These are phyloP conservation scores for Plasmodium malariae DNA, from an alignment of 169 alveolate species.

Conservation along the genomic window DNA sequence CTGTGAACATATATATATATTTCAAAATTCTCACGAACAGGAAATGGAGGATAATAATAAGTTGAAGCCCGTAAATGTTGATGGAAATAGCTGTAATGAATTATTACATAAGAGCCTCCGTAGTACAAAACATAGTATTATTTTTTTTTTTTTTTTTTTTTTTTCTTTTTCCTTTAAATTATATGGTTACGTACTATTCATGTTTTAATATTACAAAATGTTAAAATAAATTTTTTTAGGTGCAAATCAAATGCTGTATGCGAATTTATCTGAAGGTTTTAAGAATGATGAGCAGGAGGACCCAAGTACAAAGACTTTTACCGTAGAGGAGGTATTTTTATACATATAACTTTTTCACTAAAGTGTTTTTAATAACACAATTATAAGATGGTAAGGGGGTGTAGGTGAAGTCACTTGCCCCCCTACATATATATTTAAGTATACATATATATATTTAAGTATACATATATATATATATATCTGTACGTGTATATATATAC, in stretches of 20 bases:
- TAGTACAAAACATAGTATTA: neutral
- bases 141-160: neutral
- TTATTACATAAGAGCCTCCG: neutral
- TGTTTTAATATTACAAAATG: too few relatives aligned
- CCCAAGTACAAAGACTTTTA: conserved; percentile 10
- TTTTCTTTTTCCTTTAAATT: neutral
- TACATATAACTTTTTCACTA: too few relatives aligned
- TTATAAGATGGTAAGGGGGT: too few relatives aligned
- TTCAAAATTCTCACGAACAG: neutral
- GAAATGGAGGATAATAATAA: neutral
- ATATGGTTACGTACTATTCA: too few relatives aligned
- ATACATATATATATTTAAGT: neutral
- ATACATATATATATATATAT: too few relatives aligned
- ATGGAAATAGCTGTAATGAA: neutral
- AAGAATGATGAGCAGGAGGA: conserved; percentile 3
- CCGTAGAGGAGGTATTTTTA: conserved; percentile 68
- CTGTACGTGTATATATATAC: too few relatives aligned
- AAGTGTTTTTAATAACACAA: neutral
- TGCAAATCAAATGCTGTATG: conserved; percentile 52
- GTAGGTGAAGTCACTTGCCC: too few relatives aligned
- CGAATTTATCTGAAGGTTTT: conserved; percentile 26
- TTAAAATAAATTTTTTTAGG: conserved; percentile 39
- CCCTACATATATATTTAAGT: conserved; percentile 6
- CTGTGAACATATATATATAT: neutral
- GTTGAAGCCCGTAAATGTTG: conserved; percentile 12